phyloP scores from a whole-genome alignment of 73 alveolate species.

The Paramecium sonneborni region DNA sequence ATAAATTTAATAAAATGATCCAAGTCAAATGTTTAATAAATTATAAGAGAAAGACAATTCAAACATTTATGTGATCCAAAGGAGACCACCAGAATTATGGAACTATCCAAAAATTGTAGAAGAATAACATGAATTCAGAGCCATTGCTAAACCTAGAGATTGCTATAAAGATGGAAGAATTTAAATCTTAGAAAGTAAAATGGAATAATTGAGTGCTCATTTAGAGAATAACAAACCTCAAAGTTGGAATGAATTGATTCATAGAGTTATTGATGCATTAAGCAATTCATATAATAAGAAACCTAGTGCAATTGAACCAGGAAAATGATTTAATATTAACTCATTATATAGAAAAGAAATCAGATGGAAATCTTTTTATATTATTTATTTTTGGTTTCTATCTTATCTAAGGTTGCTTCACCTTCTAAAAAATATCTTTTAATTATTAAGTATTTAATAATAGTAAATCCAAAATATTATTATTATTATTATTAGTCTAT shows the following conservation, averaged over 20 bases:
- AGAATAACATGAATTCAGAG: constrained; percentile 62
- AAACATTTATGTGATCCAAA: constrained; percentile 14
- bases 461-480: neutral
- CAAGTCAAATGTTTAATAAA: constrained; percentile 45
- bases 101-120: constrained; percentile 58
- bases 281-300: neutral
- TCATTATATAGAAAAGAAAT: constrained; percentile 33
- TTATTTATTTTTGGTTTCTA: neutral
- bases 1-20: constrained; percentile 27
- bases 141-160: constrained; percentile 65
- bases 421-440: neutral
- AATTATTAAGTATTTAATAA: neutral
- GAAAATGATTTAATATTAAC: constrained; percentile 5
- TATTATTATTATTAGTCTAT: neutral
- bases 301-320: constrained; percentile 51
- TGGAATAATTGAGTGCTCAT: constrained; percentile 34
- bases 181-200: constrained; percentile 42
- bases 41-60: constrained; percentile 56
- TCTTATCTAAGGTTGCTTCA: neutral
- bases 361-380: neutral
- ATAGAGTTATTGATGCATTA: constrained; percentile 63
- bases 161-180: constrained; percentile 65
- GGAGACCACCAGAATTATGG: constrained; percentile 69
- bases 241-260: constrained; percentile 59
- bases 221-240: neutral